A percentile compares a stretch with the other conserved stretches of the same genome.
phyloP scores from a whole-genome alignment of 371 early-diverging fungal species.

The Mortierella sp. region DNA sequence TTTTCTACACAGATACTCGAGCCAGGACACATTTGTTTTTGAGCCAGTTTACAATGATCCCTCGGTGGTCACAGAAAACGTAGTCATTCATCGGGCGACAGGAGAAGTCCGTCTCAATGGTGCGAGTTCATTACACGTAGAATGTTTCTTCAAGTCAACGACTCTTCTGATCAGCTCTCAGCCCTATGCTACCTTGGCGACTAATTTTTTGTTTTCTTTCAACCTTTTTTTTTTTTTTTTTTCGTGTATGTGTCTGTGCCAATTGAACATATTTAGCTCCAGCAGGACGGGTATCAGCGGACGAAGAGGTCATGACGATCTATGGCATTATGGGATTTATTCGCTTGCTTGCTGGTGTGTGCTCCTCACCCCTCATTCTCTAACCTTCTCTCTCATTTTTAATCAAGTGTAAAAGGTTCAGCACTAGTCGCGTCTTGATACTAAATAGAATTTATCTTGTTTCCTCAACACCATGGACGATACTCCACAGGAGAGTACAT shows the following conservation, averaged over 20 bases:
- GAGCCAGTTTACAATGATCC: conserved; percentile 52
- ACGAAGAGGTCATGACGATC: conserved; percentile 56
- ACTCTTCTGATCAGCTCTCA: not conserved
- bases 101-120: conserved; percentile 46
- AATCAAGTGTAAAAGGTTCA: too few species aligned
- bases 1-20: conserved; percentile 21
- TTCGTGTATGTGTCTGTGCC: too few species aligned
- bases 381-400: not conserved
- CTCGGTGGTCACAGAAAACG: conserved; percentile 45
- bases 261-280: conserved; percentile 11
- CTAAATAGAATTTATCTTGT: not conserved
- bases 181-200: not conserved
- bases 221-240: too few species aligned
- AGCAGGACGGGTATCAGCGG: conserved; percentile 21
- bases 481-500: conserved; percentile 79
- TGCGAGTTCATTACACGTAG: not conserved
- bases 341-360: conserved; percentile 73
- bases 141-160: too few species aligned
- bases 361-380: not conserved
- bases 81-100: conserved; percentile 42
- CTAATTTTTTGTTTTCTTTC: not conserved
- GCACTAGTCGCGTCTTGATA: not conserved
- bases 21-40: conserved; percentile 33
- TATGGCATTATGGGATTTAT: conserved; percentile 84
- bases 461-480: not conserved